Evolutionary conservation across 2,329 filamentous ascomycete species (phyloP), one percentile per base, ranked within the genome.

Genomic region (Beauveria caledonica): DNA sequence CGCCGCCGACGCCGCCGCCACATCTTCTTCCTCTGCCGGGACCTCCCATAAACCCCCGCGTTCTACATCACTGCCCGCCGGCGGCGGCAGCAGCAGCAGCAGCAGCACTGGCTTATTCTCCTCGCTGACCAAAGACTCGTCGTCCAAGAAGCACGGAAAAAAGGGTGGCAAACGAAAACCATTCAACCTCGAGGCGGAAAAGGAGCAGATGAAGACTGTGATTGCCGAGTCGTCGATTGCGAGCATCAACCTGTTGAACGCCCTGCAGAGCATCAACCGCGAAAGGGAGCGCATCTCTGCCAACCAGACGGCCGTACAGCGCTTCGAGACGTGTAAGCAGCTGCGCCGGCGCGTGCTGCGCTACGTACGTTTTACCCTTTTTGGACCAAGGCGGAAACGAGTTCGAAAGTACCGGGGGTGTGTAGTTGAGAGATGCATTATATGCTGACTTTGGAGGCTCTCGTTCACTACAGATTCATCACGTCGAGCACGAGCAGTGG

Each of bases 201-300:
- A 93, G 72, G 89, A 89, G 0, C 81, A 88, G 62, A 92, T 99
- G 78, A 87, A 96, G 65, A 85, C 87, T 63, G 85, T 87, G n/a
- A 92, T 99, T 64, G 94, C 93, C 3, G 90, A 93, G 51, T 86
- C 92, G 0, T 92, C 90, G 1, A 89, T 97, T 44, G 90, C 92
- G 3, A 87, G 91, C n/a, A 97, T 90, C 0, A 96, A 96, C 70
- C 79, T 99, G 44, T 81, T 87, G 69, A 97, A 99, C 69, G 85
- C 87, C 1, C 79, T 99, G 42, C 92, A 94, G 71, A 86, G 88
- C 58, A 92, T 97, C 75, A 97, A 97, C 71, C 86, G 94, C 62
- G 94, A 97, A 71, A 83, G 78, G 53, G 87, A 96, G 72, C 87
- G 89, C 3, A 92, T 97, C 36, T 96, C 92, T 6, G 88, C 96